Base-by-base conservation (phyloP, 2,329 filamentous ascomycete species). In the Clonostachys chloroleuca region DNA sequence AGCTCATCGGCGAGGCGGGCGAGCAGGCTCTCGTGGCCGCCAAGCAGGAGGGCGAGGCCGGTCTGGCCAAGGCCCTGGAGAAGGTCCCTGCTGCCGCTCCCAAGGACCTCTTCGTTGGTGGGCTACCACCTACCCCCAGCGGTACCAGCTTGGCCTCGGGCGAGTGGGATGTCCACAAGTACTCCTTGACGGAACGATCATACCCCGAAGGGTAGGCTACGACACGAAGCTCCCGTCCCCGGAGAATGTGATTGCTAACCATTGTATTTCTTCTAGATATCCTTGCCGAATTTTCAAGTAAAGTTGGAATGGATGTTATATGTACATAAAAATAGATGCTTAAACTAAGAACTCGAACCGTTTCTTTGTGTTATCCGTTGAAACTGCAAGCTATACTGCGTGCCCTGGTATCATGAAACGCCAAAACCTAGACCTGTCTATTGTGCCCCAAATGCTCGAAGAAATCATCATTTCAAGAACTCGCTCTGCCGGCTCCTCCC, bases 61-160 rank as follows among this genome's bases (percentile, higher is more conserved):
- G 88, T 0, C 69, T 97, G 52, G 84, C 87, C 35, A 79, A 80
- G 47, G 86, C 83, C 52, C 86, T 96, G 51, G 80, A 88, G 72
- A 72, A 69, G 47, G 62, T 58, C 3, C 66, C 63, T 34, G 64
- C 70, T 55, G 80, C 89, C 45, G 68, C 95, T 20, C 62, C 60
- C 43, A 65, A 68, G 54, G 81, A 92, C 48, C 66, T 96, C 52
- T 84, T 88, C 45, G 77, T 86, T 41, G 77, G 86, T 58, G 92
- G 92, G 2, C 67, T 99, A 68, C 94, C 94, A 48, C 94, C 94
- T n/a, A 70, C 87, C 60, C 94, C 92, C 14, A 84, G 83, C 59
- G 85, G 88, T n/a, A 70, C 84, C 66, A 81, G 73, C 55, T 58
- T 76, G 49, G 66, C 67, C 42, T 70, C 66, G 42, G 76, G 77